Percentiles rank a stretch among this genome's conserved stretches.
phyloP scores from a whole-genome alignment of 257 asterid genomes.

The Nicotiana undulata region DNA sequence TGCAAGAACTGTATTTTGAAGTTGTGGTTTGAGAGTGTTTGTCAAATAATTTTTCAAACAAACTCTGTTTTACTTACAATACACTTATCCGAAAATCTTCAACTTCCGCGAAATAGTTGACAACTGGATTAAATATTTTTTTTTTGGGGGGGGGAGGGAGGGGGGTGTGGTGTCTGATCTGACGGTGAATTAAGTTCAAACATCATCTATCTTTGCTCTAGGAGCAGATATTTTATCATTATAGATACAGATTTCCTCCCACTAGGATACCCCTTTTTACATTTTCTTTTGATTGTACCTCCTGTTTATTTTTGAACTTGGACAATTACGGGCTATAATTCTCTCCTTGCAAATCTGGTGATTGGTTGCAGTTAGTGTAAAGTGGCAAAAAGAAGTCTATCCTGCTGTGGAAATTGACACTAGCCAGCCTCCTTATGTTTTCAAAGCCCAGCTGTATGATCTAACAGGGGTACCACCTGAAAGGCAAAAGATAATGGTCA shows the following conservation, averaged over 20 bases:
- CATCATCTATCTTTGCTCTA: not conserved
- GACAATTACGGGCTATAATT: not conserved
- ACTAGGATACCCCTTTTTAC: not conserved
- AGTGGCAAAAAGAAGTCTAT: slow-evolving; percentile 90
- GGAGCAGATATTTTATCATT: not conserved
- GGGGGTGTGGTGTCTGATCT: not conserved
- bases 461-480: slow-evolving; percentile 99
- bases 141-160: not conserved
- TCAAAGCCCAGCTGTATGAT: slow-evolving; percentile 93
- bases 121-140: not conserved
- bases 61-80: not conserved
- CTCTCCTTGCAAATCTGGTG: not conserved
- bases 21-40: not conserved
- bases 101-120: not conserved
- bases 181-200: not conserved
- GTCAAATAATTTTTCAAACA: not conserved
- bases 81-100: not conserved
- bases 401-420: slow-evolving; percentile 84
- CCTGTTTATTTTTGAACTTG: not conserved
- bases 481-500: slow-evolving; percentile 98
- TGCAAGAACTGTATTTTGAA: not conserved
- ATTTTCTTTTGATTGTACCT: not conserved
- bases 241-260: not conserved
- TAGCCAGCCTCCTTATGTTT: slow-evolving; percentile 75
- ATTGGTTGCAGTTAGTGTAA: slow-evolving; percentile 71